Evolutionary conservation across 441 rosid species (phyloP).

Genomic region (Pelargonium myrrhifolium): DNA sequence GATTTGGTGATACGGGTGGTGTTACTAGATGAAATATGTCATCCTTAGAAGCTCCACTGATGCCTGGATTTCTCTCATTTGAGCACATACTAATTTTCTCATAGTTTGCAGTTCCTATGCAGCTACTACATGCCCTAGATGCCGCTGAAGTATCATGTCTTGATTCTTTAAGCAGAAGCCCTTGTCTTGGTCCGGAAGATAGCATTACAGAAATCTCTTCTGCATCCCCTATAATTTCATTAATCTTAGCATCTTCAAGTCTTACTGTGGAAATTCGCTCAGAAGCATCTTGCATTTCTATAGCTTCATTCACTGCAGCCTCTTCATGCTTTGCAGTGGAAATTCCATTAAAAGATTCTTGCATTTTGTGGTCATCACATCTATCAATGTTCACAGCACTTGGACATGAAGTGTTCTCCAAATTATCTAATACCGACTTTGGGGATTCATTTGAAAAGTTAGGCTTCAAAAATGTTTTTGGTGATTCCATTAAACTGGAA

Average conservation of each 20-base stretch:
- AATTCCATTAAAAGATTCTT: slow-evolving; percentile 20
- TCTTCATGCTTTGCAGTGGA: slow-evolving; percentile 17
- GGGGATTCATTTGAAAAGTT: slow-evolving; percentile 40
- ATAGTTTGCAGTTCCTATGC: slow-evolving; percentile 15
- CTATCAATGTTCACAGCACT: slow-evolving; percentile 18
- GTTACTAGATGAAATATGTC: slow-evolving; percentile 17
- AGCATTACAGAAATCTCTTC: background rate
- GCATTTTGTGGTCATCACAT: slow-evolving; percentile 22
- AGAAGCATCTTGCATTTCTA: slow-evolving; percentile 6
- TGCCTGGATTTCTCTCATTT: slow-evolving; percentile 10
- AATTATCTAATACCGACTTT: slow-evolving; percentile 57
- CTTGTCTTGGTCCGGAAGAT: slow-evolving; percentile 13
- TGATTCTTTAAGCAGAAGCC: slow-evolving; percentile 18
- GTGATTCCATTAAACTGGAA: slow-evolving; percentile 39
- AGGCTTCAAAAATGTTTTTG: slow-evolving; percentile 22
- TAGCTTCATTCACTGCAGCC: slow-evolving; percentile 15
- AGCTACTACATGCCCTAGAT: slow-evolving; percentile 8
- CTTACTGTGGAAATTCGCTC: slow-evolving; percentile 8
- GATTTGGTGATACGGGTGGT: slow-evolving; percentile 20
- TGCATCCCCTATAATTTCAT: background rate
- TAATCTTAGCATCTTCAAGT: background rate
- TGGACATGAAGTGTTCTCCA: slow-evolving; percentile 25
- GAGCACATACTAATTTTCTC: slow-evolving; percentile 10
- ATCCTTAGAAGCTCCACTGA: background rate
- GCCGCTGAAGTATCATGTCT: slow-evolving; percentile 21